Evolutionary conservation across 2,329 filamentous ascomycete genomes (phyloP), one percentile per base, ranked within the genome.

Genomic region (Colletotrichum trifolii): DNA sequence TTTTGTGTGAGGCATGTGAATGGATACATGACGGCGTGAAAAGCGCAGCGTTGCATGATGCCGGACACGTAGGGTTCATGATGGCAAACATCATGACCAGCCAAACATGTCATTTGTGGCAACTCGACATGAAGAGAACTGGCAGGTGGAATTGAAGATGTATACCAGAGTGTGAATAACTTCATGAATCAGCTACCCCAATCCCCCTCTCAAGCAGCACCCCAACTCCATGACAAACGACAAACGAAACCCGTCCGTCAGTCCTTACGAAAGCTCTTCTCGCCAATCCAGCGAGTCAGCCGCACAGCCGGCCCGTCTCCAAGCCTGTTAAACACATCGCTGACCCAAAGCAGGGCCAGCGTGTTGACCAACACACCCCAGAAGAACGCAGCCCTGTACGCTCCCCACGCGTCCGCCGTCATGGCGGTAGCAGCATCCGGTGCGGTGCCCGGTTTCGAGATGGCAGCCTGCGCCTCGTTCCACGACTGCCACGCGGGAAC

Each of bases 221-320:
- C 25, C 25, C 4, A 5, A 5, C 25, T 25, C 25, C 25, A 25
- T 5, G 2, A 25, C 25, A 25, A 25, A 1, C 25, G 25, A 25
- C 25, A 25, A 33, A 33, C 5, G 45, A 6, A 47, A 25, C 6
- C 43, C 25, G 9, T 3, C 35, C 4, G 4, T 25, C 34, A 56
- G 33, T 60, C 42, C 35, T 63, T 63, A 25, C 43, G 47, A 33
- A 57, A 64, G 3, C 54, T 38, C 43, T 17, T 64, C 25, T 64
- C 54, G 4, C 60, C 47, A 10, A 54, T 17, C 60, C 60, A 64
- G 8, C 48, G 48, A 2, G 54, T 59, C 5, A 59, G 11, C 15
- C 12, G 59, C 0, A 64, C 54, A 4, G 40, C 36, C 2, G 55
- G 55, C 3, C 40, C 60, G 5, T 64, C 60, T 5, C 59, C 40